These are phyloP conservation scores for Talaromyces sp. DNA, from an alignment of 2,329 filamentous ascomycete species.

Conservation along the genomic window DNA sequence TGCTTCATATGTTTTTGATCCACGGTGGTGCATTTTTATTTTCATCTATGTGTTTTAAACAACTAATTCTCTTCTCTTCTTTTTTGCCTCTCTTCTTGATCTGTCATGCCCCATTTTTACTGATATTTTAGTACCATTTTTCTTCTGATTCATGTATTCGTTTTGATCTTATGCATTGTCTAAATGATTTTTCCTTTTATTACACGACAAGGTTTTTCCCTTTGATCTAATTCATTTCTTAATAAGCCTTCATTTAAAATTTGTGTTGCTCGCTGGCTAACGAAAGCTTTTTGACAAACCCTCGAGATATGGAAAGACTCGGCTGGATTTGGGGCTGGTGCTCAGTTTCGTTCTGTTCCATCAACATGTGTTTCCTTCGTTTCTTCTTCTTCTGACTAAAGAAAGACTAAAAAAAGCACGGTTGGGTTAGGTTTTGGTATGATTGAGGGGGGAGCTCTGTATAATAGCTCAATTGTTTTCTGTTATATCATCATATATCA, in stretches of 20 bases:
- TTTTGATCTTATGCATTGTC: slow-evolving; percentile 25
- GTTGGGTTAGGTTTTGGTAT: not conserved
- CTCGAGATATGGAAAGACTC: slow-evolving; percentile 1
- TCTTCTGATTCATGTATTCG: slow-evolving; percentile 28
- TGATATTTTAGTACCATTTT: slow-evolving; percentile 20
- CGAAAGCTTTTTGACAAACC: slow-evolving; percentile 24
- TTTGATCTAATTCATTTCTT: slow-evolving; percentile 7
- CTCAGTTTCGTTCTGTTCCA: slow-evolving; percentile 1
- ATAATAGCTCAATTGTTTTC: not conserved
- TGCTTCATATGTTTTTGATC: slow-evolving; percentile 1
- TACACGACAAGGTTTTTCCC: slow-evolving; percentile 17
- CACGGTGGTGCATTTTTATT: slow-evolving; percentile 14
- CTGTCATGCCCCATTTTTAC: slow-evolving; percentile 22
- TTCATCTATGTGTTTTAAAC: slow-evolving; percentile 15
- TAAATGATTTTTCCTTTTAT: slow-evolving; percentile 21
- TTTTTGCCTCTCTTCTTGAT: slow-evolving; percentile 12
- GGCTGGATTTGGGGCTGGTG: slow-evolving; percentile 8
- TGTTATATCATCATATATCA: not conserved
- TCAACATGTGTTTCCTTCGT: not conserved
- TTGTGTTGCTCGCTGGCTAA: slow-evolving; percentile 42
- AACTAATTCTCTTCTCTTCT: slow-evolving; percentile 18
- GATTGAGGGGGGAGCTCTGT: not conserved
- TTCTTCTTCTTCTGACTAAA: not conserved
- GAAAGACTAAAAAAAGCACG: slow-evolving; percentile 2
- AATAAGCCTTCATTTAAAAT: slow-evolving; percentile 21